Evolutionary conservation across 257 asterid genomes (phyloP), one percentile per base, ranked within the genome.

Genomic region (Marsdenia floribunda): DNA sequence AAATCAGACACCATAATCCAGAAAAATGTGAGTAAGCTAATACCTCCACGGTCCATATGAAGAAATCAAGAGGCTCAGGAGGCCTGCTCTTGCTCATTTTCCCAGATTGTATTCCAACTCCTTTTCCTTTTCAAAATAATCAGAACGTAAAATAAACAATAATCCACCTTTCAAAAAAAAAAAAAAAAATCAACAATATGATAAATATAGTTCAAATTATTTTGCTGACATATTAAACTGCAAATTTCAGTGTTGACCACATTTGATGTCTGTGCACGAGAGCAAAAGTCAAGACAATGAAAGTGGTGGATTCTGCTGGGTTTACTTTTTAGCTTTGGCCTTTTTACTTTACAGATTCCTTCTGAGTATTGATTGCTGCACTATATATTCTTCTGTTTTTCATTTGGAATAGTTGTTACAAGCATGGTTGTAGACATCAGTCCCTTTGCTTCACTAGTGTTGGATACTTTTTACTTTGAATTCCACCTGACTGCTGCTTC

Each of bases 31-130:
- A 66, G 26, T 55, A 55, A 29, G 58, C 35, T 71, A 76, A 15
- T 47, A 78, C 85, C 85, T 78, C 85, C 29, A 79, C 83, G n/a
- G 80, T 79, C 83, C 85, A 79, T 26, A 82, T 82, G 59, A 82
- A 82, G 77, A 82, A 82, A 76, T 82, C 85, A 72, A 82, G 73
- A 57, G 85, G 80, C 85, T 79, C 83, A 35, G 85, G 85, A 26
- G 80, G 76, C 73, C 71, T 74, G 29, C 61, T 70, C 60, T 78
- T 82, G 65, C 49, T 75, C 76, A 66, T 66, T 55, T 49, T 66
- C 71, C 40, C 33, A 19, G 42, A 66, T 66, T 18, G 5, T 18
- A 38, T 38, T 66, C 8, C 52, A 3, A 9, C 18, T 66, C 16
- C 71, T 38, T 66, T 64, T 64, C n/a, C 70, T 38, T n/a, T 19